These are phyloP conservation scores for Flammula alnicola DNA, from an alignment of 1,284 basidiomycete genomes.

Conservation along the genomic window DNA sequence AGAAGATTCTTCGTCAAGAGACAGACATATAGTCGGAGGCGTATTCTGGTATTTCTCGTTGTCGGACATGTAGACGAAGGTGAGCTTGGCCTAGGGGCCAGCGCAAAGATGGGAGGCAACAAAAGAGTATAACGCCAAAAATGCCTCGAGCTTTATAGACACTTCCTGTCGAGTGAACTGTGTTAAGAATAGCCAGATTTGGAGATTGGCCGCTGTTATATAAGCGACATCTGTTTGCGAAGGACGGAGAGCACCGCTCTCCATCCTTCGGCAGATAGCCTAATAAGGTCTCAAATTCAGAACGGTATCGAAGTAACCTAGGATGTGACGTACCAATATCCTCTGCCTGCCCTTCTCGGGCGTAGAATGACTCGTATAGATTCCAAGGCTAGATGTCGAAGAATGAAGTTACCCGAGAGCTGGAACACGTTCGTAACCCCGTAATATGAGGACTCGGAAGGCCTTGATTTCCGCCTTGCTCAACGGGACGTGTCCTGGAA, in stretches of 20 bases:
- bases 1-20: constrained; percentile 18
- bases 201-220: constrained; percentile 17
- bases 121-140: not conserved
- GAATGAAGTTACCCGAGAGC: constrained; percentile 1
- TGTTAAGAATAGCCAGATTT: constrained; percentile 13
- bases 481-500: not conserved
- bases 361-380: constrained; percentile 11
- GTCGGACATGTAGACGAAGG: constrained; percentile 10
- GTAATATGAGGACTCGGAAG: constrained; percentile 8
- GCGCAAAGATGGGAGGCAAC: not conserved
- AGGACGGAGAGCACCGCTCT: constrained; percentile 18
- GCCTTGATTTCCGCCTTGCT: constrained; percentile 1
- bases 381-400: not conserved
- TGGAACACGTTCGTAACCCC: constrained; percentile 5
- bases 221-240: constrained; percentile 11
- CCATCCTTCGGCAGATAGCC: constrained; percentile 23
- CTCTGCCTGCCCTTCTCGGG: constrained; percentile 13
- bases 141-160: constrained; percentile 15
- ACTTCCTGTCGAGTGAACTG: constrained; percentile 10
- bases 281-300: constrained; percentile 7
- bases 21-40: constrained; percentile 19
- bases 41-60: constrained; percentile 21
- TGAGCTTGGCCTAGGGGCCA: constrained; percentile 10
- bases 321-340: constrained; percentile 22
- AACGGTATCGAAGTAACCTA: constrained; percentile 4